Evolutionary conservation across 306 rosid species (phyloP).

Genomic region (Cucurbita pepo): DNA sequence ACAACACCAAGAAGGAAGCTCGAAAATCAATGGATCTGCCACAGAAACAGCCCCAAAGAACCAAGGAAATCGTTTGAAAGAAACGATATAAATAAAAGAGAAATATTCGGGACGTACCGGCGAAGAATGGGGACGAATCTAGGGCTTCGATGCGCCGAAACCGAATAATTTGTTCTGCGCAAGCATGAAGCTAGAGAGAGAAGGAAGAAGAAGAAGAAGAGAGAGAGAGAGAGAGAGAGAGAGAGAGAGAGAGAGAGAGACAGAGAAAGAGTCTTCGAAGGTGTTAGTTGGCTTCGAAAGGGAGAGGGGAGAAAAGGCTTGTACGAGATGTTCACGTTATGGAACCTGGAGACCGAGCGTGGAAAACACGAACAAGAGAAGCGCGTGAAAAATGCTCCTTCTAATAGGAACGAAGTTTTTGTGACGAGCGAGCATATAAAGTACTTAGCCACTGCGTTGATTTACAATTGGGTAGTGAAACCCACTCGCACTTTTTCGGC

Average conservation of each 20-base stretch:
- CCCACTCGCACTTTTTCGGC: not conserved
- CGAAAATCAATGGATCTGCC: slow-evolving; percentile 46
- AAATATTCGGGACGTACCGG: slow-evolving; percentile 32
- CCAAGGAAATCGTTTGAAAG: not conserved
- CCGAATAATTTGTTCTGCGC: slow-evolving; percentile 18
- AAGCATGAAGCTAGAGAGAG: slow-evolving; percentile 27
- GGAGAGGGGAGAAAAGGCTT: not conserved
- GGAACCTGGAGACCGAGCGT: not conserved
- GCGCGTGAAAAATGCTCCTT: not conserved
- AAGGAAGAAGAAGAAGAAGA: not conserved
- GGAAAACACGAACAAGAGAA: not conserved
- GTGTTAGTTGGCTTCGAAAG: not conserved
- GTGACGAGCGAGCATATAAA: not conserved
- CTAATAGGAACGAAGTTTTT: not conserved
- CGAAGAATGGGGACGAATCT: slow-evolving; percentile 36
- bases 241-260: not conserved
- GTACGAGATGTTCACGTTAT: slow-evolving; percentile 5
- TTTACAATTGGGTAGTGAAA: not conserved
- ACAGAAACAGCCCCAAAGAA: slow-evolving; percentile 6
- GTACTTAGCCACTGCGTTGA: not conserved
- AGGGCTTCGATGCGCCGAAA: slow-evolving; percentile 33
- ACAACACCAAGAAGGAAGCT: not conserved
- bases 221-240: not conserved
- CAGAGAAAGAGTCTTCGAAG: slow-evolving; percentile 3
- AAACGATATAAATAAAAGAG: slow-evolving; percentile 11